Evolutionary conservation across 2,329 filamentous ascomycete genomes (phyloP).

Genomic region (Alternaria triticina): DNA sequence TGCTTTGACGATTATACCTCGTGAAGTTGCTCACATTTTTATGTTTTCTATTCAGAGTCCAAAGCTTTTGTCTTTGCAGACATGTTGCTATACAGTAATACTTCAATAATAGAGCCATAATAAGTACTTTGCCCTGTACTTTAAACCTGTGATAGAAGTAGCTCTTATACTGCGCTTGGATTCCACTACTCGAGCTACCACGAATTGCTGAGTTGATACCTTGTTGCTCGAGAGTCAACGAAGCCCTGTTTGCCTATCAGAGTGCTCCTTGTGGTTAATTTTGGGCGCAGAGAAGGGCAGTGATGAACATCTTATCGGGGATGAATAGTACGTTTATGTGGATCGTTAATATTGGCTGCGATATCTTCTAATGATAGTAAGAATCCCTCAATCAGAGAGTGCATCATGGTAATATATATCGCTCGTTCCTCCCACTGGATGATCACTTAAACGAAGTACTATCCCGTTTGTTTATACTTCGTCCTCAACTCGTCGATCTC

Average conservation of each 20-base stretch:
- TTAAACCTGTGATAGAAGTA: too few relatives aligned
- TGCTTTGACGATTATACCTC: not conserved
- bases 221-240: not conserved
- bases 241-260: not conserved
- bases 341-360: not conserved
- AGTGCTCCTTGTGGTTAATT: not conserved
- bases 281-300: not conserved
- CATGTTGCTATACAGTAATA: too few relatives aligned
- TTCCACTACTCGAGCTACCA: not conserved
- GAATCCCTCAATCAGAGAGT: not conserved
- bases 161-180: not conserved
- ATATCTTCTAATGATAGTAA: not conserved
- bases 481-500: constrained; percentile 48
- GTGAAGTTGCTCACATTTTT: too few relatives aligned
- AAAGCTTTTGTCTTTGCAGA: too few relatives aligned
- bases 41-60: too few relatives aligned
- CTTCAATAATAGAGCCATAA: too few relatives aligned
- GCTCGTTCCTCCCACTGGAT: not conserved
- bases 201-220: not conserved
- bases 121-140: too few relatives aligned
- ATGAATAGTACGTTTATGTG: not conserved
- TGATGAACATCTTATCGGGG: not conserved
- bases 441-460: not conserved
- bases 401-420: not conserved
- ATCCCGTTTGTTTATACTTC: constrained; percentile 26